Evolutionary conservation across 768 basidiomycete genomes (phyloP), one percentile per base, ranked within the genome.

Genomic region (Sistotremastrum niveocremeum): DNA sequence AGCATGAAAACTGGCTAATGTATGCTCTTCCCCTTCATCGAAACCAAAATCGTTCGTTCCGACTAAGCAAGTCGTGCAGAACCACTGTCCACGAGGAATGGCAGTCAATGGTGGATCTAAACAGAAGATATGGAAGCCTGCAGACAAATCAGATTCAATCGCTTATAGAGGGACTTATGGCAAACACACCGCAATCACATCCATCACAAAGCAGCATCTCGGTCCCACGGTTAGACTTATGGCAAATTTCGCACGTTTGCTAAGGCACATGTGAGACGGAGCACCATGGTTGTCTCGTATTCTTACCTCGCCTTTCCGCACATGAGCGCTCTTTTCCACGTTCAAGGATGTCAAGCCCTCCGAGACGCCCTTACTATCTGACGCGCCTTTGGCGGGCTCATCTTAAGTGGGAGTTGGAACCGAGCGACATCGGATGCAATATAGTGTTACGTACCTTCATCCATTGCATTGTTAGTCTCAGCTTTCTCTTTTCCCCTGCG

Each of bases 11-110:
- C 79, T 89, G 30, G 84, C 74, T 36, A 99, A 72, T 49, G 79
- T 79, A 61, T 99, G 95, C 53, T 98, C 94, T 63, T 97, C 84
- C 37, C 95, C 95, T 57, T 97, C 93, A 55, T 97, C 95, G 56
- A 98, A 99, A 32, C 95, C 95, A 56, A 87, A 99, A 63, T 97
- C 95, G 7, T 94, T 93, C 0, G 88, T 93, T 36, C 80, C 83
- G 37, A 90, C 73, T 20, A 99, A 69, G 59, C 95, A 99, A 3
- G 81, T 79, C 54, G 84, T 84, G 61, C 95, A 99, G 59, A 79
- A 97, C 94, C 94, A 99, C 52, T 94, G 82, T 37, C 91, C 89
- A 57, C 83, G 85, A 2, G 95, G 95, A 46, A 99, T 85, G 2
- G 71, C 66, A 6, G 72, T 65, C 45, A 98, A 66, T 12, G 93